Base-by-base conservation (phyloP, 208 protist species). In the Trypanosoma scelopori region DNA sequence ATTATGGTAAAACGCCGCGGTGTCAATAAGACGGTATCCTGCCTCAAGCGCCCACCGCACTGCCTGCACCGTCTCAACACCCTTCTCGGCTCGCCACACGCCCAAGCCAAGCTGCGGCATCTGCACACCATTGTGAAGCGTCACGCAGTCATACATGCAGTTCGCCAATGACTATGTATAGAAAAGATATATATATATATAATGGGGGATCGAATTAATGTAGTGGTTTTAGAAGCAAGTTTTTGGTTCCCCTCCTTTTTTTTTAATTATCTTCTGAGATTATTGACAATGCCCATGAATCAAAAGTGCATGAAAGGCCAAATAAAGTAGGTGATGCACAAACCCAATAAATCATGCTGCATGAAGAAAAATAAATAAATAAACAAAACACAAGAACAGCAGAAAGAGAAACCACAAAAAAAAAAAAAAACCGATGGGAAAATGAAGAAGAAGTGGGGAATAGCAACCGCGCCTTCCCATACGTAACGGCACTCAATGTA, bases 21-120 rank as follows among this genome's bases (percentile, higher is more conserved):
- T 89, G 75, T 97, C 93, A 47, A 97, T 89, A 61, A 95, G 89
- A 23, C 82, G 70, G 69, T 97, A 97, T 20, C 94, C 94, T 7
- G 76, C 69, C 43, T 84, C 47, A 16, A 95, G 16, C 1, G 90
- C 89, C 48, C 59, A 73, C 45, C 69, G 56, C 4, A 93, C 65
- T 28, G 81, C 80, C 41, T 76, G 42, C n/a, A 70, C 55, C 0
- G 82, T 67, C 55, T 87, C 76, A 7, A 72, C 53, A 20, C 74
- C 79, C 49, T 87, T 70, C 45, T 71, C 64, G 23, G 77, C 70
- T 62, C 87, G 56, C 69, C 76, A 94, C 25, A 88, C 89, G 30
- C 90, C 90, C n/a, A 95, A 55, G 37, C 90, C 91, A 25, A 97
- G 56, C 53, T 84, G 77, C 13, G 93, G 91, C 66, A 94, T 89